Conservation (phyloP, 2,329 filamentous ascomycete species). For the Colletotrichum sp. region DNA sequence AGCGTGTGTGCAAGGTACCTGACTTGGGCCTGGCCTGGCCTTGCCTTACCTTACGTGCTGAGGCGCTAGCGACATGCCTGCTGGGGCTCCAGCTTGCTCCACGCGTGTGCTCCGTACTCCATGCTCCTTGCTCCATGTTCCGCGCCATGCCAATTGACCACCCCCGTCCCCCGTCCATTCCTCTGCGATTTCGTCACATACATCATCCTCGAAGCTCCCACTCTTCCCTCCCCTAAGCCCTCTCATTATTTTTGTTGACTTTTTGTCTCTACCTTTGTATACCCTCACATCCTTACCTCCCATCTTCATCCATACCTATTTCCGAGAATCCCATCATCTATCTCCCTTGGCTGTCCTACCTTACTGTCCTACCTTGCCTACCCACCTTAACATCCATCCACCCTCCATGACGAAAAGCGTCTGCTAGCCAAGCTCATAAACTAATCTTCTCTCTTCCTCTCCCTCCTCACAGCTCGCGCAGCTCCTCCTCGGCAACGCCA, state of each 20-base stretch:
- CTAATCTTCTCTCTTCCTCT: constrained; percentile 23
- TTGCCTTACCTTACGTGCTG: neutral
- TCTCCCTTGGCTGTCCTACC: neutral
- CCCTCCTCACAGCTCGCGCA: constrained; percentile 49
- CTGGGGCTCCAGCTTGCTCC: constrained; percentile 2
- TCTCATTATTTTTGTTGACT: neutral
- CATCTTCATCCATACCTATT: neutral
- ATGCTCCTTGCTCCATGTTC: constrained; percentile 6
- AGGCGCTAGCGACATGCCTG: neutral
- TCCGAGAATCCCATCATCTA: neutral
- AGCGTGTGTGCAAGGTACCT: neutral
- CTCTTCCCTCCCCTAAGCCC: neutral
- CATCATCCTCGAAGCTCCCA: constrained; percentile 16
- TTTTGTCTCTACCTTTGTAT: neutral
- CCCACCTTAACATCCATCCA: constrained; percentile 30
- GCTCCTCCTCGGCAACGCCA: constrained; percentile 56
- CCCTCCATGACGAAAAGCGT: neutral
- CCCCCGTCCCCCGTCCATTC: constrained; percentile 5
- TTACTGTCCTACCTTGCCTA: constrained; percentile 23
- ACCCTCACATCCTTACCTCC: neutral
- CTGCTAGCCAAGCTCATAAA: constrained; percentile 18
- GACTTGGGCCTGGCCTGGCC: neutral
- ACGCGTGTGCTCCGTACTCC: neutral
- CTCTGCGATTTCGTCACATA: constrained; percentile 22
- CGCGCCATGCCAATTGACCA: constrained; percentile 20